Evolutionary conservation across 306 rosid species (phyloP).

Genomic region (Lathyrus aphaca): DNA sequence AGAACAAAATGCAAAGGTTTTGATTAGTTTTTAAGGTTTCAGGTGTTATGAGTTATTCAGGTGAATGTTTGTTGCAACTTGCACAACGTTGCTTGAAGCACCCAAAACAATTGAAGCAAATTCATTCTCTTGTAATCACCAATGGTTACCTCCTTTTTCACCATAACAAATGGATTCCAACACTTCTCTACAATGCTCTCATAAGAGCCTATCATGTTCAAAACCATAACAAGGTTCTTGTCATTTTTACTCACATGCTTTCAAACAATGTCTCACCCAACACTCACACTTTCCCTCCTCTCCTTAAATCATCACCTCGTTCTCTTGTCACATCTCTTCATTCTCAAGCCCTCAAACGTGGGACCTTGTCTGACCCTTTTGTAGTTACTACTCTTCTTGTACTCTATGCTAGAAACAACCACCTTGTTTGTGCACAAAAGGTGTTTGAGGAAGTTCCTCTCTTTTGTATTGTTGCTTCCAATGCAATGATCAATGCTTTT

Average conservation of each 20-base stretch:
- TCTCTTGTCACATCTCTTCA: constrained; percentile 52
- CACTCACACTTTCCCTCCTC: constrained; percentile 68
- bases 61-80: constrained; percentile 58
- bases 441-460: constrained; percentile 73
- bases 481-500: constrained; percentile 71
- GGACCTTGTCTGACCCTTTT: constrained; percentile 57
- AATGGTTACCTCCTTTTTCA: constrained; percentile 48
- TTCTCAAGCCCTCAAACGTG: constrained; percentile 58
- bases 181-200: constrained; percentile 70
- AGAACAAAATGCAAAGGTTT: not conserved
- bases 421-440: constrained; percentile 51
- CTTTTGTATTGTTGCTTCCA: constrained; percentile 57
- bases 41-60: constrained; percentile 32
- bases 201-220: constrained; percentile 57
- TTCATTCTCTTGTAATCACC: constrained; percentile 61
- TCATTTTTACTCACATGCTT: constrained; percentile 76
- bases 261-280: constrained; percentile 58
- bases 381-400: constrained; percentile 61
- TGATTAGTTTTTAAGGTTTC: constrained; percentile 6
- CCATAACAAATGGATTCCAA: constrained; percentile 55
- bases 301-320: constrained; percentile 49
- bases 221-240: constrained; percentile 44
- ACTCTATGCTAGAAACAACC: constrained; percentile 37
- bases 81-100: constrained; percentile 56
- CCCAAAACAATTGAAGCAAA: constrained; percentile 55